Percentiles rank a stretch among this genome's conserved stretches.
Conservation (phyloP, 2,329 filamentous ascomycete genomes). For the Leptosphaerulina australis region DNA sequence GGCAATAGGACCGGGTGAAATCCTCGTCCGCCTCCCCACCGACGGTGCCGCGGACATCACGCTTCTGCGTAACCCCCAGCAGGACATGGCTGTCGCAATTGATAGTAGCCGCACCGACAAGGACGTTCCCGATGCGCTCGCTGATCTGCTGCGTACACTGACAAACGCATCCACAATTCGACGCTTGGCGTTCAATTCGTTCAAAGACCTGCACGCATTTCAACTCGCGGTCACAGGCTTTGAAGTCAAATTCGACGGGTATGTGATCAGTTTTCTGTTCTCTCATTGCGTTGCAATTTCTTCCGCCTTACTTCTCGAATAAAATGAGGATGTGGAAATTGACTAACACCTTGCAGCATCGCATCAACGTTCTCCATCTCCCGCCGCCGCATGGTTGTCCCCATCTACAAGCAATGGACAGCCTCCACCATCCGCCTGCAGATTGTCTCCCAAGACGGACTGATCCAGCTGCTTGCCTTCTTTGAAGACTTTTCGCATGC, state of each 20-base stretch:
- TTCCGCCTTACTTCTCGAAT: too few relatives aligned
- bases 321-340: too few relatives aligned
- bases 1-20: conserved; percentile 54
- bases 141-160: conserved; percentile 64
- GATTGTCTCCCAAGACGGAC: conserved; percentile 75
- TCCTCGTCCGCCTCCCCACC: conserved; percentile 54
- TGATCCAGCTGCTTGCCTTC: conserved; percentile 80
- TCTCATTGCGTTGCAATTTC: too few relatives aligned
- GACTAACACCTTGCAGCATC: conserved; percentile 52
- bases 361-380: conserved; percentile 81
- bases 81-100: conserved; percentile 77
- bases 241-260: conserved; percentile 60
- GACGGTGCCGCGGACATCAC: conserved; percentile 46
- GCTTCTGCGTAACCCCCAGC: conserved; percentile 68
- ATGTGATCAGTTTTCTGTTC: too few relatives aligned
- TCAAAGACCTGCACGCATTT: conserved; percentile 73
- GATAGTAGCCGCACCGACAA: conserved; percentile 51
- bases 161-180: conserved; percentile 70
- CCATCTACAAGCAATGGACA: conserved; percentile 94
- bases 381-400: conserved; percentile 84
- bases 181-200: conserved; percentile 60
- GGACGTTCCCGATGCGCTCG: conserved; percentile 64
- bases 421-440: conserved; percentile 80
- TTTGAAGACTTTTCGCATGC: conserved; percentile 88
- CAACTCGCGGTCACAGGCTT: conserved; percentile 81